These are phyloP conservation scores for Trichoderma gamsii DNA, from an alignment of 495 filamentous ascomycete species.

Conservation along the genomic window DNA sequence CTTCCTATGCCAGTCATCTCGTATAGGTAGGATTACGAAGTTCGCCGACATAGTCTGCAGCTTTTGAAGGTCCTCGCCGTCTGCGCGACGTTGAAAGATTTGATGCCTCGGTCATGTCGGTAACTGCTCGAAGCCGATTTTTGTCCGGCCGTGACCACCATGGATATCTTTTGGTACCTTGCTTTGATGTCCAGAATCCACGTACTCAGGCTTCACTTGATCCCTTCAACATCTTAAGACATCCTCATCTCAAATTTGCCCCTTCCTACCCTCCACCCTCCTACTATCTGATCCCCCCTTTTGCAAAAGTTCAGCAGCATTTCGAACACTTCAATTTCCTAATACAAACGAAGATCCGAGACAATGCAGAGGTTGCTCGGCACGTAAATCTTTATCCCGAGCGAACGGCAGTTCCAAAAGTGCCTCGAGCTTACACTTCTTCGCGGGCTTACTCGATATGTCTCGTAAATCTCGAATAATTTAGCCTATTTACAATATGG, in stretches of 20 bases:
- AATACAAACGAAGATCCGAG: background rate
- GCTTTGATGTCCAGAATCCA: background rate
- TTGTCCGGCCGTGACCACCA: background rate
- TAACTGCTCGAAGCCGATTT: slow-evolving; percentile 12
- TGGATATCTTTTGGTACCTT: background rate
- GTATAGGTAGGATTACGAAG: background rate
- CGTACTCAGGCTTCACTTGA: background rate
- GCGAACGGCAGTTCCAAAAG: background rate
- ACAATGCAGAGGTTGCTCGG: background rate
- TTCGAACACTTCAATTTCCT: background rate
- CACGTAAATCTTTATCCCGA: background rate
- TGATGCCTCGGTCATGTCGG: slow-evolving; percentile 4
- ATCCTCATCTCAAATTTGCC: background rate
- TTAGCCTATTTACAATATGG: background rate
- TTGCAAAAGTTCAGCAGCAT: background rate
- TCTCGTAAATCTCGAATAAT: background rate
- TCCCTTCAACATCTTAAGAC: background rate
- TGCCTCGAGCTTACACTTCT: background rate
- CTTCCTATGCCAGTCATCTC: background rate
- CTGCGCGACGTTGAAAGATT: background rate
- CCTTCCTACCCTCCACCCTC: background rate
- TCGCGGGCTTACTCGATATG: background rate
- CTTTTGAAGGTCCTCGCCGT: background rate
- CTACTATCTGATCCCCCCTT: background rate
- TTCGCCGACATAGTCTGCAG: background rate